Conservation (phyloP, 108 stramenopile species). For the Skeletonema grethae region DNA sequence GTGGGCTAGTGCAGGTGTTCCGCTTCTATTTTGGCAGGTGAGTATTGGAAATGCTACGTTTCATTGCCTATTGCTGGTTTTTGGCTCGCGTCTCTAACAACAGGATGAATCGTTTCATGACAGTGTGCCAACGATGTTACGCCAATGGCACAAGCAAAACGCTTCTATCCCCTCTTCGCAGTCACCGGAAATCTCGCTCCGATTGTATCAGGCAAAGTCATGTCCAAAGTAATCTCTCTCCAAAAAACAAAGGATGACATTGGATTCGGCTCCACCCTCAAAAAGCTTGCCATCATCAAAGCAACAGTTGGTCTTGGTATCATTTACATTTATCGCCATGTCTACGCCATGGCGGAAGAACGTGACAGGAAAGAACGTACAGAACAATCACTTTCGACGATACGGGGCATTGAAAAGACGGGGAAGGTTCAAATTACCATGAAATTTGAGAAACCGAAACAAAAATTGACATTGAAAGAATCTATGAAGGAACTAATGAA, state of each 20-base stretch:
- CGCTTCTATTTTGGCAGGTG: slow-evolving; percentile 56
- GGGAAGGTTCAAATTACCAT: slow-evolving; percentile 39
- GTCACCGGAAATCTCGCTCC: slow-evolving; percentile 56
- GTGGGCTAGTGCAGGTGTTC: slow-evolving; percentile 57
- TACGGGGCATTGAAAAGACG: slow-evolving; percentile 31
- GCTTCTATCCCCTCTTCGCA: slow-evolving; percentile 79
- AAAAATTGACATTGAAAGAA: slow-evolving; percentile 42
- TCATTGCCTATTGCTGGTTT: not conserved
- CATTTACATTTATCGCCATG: slow-evolving; percentile 34
- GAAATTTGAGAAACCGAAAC: slow-evolving; percentile 44
- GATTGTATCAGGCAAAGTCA: slow-evolving; percentile 50
- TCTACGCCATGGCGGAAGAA: slow-evolving; percentile 46
- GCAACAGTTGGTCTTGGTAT: slow-evolving; percentile 32
- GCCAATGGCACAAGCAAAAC: slow-evolving; percentile 68
- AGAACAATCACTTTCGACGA: slow-evolving; percentile 38
- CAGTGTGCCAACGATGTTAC: slow-evolving; percentile 80
- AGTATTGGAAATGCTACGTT: not conserved
- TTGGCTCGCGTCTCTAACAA: slow-evolving; percentile 40
- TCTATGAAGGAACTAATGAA: slow-evolving; percentile 34
- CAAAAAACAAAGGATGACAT: slow-evolving; percentile 44
- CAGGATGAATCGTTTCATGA: not conserved
- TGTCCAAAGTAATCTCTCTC: slow-evolving; percentile 47
- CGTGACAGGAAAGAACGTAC: slow-evolving; percentile 24
- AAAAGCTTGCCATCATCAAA: slow-evolving; percentile 46
- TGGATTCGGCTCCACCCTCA: slow-evolving; percentile 48